Base-by-base conservation (phyloP, 805 yeast genomes). In the Babjeviella inositovora region DNA sequence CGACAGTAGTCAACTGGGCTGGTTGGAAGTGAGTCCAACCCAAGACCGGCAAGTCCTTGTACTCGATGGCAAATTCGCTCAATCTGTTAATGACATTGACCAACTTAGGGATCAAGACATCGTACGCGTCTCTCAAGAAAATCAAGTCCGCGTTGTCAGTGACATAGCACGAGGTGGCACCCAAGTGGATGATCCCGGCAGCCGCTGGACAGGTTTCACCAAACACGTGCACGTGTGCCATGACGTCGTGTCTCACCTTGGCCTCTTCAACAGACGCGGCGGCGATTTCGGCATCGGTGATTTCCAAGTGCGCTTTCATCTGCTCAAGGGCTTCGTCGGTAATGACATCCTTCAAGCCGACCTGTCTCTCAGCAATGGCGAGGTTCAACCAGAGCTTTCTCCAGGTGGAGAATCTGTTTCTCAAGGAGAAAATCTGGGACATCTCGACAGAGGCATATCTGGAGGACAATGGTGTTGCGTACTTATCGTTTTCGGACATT, bases 11-110 rank as follows among this genome's bases (percentile, higher is more conserved):
- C 49, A 90, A 70, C 60, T 90, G 98, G 25, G 98, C 98, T 9
- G 98, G 98, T 61, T 90, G 98, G 70, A 90, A 90, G 54, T 90
- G 98, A 28, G 98, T 90, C 97, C 97, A 90, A 17, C 98, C 98
- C 35, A 90, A 65, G 20, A 85, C 95, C 17, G 98, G 97, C 53
- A 85, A 53, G 50, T 90, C 97, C 58, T 90, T 90, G 63, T 87
- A 70, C 50, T 79, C 70, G 33, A 82, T 46, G 21, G 98, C 97
- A 50, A 90, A 90, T 46, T 77, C 58, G 29, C 82, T 53, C 47
- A 90, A 62, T 52, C 94, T 70, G 62, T 85, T 76, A 39, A 90
- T 90, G 34, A 90, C 97, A 41, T 90, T 90, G 39, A 84, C 97
- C 38, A 90, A 66, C 54, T 90, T 90, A 32, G 94, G 95, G 46